Percentiles rank a stretch among this genome's conserved stretches.
Evolutionary conservation across 2,329 filamentous ascomycete genomes (phyloP).

Genomic region (Cryphonectria radicalis): DNA sequence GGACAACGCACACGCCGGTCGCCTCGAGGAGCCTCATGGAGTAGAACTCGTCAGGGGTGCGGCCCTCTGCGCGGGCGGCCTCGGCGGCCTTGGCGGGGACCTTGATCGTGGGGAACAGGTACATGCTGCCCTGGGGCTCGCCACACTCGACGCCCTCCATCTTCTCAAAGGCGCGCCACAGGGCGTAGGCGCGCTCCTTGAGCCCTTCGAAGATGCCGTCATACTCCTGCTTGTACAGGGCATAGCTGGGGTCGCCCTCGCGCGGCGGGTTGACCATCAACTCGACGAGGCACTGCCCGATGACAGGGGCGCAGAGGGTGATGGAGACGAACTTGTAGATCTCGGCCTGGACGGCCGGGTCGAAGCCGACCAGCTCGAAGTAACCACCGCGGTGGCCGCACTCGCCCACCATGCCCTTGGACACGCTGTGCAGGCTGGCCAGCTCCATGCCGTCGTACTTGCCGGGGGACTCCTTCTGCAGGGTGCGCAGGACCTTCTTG

Average conservation of each 20-base stretch:
- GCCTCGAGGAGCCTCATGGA: constrained; percentile 87
- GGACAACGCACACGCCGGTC: constrained; percentile 92
- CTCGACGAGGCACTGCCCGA: constrained; percentile 95
- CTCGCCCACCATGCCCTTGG: constrained; percentile 99
- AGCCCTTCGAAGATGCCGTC: constrained; percentile 79
- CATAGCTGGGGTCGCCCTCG: constrained; percentile 80
- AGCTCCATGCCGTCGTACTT: constrained; percentile 87
- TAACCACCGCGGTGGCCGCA: constrained; percentile 97
- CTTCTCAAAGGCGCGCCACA: constrained; percentile 86
- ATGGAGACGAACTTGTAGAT: constrained; percentile 99
- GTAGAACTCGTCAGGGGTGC: constrained; percentile 90
- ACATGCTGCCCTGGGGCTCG: constrained; percentile 93
- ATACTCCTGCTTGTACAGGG: constrained; percentile 85
- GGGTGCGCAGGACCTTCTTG: constrained; percentile 81
- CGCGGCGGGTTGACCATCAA: constrained; percentile 96
- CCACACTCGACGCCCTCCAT: constrained; percentile 97
- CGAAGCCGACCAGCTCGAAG: constrained; percentile 93
- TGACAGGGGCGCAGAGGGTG: constrained; percentile 91
- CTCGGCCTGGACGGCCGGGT: constrained; percentile 81
- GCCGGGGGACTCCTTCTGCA: constrained; percentile 75
- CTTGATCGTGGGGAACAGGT: constrained; percentile 94
- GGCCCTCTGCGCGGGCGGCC: constrained; percentile 74
- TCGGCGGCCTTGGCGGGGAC: constrained; percentile 76
- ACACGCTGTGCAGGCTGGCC: constrained; percentile 88
- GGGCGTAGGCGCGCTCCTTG: constrained; percentile 76